Evolutionary conservation across 176 grass and related monocot genomes (phyloP), one percentile per base, ranked within the genome.

Genomic region (Tillandsia leiboldiana): DNA sequence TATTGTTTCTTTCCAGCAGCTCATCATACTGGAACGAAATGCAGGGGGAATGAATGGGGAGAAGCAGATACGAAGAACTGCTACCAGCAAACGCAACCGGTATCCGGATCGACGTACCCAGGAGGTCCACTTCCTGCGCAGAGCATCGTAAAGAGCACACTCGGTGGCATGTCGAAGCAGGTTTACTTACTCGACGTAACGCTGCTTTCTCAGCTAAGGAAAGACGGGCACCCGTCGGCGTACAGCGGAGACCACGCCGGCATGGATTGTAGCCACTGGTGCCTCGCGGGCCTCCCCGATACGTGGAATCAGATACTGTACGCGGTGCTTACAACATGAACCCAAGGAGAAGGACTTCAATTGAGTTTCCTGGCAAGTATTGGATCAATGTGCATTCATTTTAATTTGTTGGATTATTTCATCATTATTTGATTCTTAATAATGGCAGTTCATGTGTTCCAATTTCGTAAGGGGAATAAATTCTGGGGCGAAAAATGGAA

Each of bases 241-340:
- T 99, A 99, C 83, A 99, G 94, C 53, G 89, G 94, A 18, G 89
- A 80, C 9, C 94, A 90, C 52, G 57, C 87, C 1, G 77, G 89
- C 67, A 93, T 82, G 65, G 94, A 99, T 65, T 99, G 94, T 72
- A 99, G 94, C 75, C 94, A 99, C 82, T 99, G 94, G 94, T 99
- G 94, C 82, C 80, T 99, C 50, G 86, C 89, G 12, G 94, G 94
- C 27, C 65, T 93, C 68, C 94, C 94, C 1, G 94, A 99, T 79
- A 83, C 89, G 1, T 99, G 94, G 94, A 99, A 99, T 74, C 94
- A 99, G 69, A 92, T 99, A 26, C 70, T 99, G 15, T 90, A 88
- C 70, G 87, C 89, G 27, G 75, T 47, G 26, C 66, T 77, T 11
- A 12, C 64, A 18, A 58, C 14, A 72, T 12, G 24, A 17, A 71